Evolutionary conservation across 2,329 filamentous ascomycete genomes (phyloP).

Genomic region (Penicillium janthinellum): DNA sequence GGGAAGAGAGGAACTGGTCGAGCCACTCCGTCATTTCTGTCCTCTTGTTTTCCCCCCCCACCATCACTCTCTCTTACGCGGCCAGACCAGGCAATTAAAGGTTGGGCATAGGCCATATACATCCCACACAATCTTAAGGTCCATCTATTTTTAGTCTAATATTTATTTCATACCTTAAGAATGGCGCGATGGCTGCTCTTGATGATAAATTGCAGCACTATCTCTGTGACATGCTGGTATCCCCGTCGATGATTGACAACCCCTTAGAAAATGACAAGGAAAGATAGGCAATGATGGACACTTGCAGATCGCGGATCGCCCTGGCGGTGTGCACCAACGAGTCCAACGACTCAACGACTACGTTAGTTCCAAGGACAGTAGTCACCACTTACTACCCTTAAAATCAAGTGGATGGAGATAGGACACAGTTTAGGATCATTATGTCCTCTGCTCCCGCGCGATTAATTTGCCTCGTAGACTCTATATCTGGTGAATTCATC

Average conservation of each 20-base stretch:
- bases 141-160: too few relatives aligned
- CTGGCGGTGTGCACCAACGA: slow-evolving; percentile 7
- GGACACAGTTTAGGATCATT: too few relatives aligned
- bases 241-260: not conserved
- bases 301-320: slow-evolving; percentile 5
- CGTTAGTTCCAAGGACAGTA: too few relatives aligned
- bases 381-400: too few relatives aligned
- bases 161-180: not conserved
- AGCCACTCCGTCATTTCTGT: not conserved
- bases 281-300: too few relatives aligned
- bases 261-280: not conserved
- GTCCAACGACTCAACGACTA: not conserved
- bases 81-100: slow-evolving; percentile 2
- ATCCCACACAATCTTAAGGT: too few relatives aligned
- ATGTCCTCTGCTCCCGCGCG: too few relatives aligned
- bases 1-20: not conserved
- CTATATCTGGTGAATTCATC: too few relatives aligned
- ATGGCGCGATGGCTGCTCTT: not conserved
- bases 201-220: not conserved
- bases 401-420: too few relatives aligned
- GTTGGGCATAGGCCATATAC: too few relatives aligned
- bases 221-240: not conserved
- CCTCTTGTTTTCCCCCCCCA: not conserved
- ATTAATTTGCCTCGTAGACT: too few relatives aligned
- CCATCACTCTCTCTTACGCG: slow-evolving; percentile 12